Evolutionary conservation across 495 filamentous ascomycete genomes (phyloP), one percentile per base, ranked within the genome.

Genomic region (Filosporella fistucella): DNA sequence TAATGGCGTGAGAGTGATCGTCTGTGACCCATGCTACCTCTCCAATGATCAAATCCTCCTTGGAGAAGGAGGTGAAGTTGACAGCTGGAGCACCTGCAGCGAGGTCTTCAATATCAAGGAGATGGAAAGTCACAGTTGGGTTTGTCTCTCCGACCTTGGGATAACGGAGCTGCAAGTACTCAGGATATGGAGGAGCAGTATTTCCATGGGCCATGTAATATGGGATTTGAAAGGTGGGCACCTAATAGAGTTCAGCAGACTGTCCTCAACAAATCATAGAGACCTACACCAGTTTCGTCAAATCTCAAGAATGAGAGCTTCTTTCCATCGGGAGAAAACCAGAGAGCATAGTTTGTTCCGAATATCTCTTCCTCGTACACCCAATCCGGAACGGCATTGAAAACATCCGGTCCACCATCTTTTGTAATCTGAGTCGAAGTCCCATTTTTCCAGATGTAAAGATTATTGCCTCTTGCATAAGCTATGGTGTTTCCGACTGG

Each of bases 281-380:
- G 4, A 14, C 41, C 30, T 37, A 75, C 77, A 8, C 75, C 77
- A 1, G 74, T 78, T 59, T 82, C 78, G 48, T 81, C 71, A 60
- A 80, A 76, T 49, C 66, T 69, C 43, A 82, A 65, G 42, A 70
- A 82, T 7, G 76, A 76, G 26, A 81, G 65, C 28, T 72, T 69
- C 50, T 76, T 55, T 16, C 72, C 76, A 44, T 82, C 77, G 11
- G 76, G 76, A 1, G 75, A 78, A 48, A 72, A 81, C 78, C 78
- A 81, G 3, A 79, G 63, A 1, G 70, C 63, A 16, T 64, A 66
- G n/a, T 64, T 63, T 48, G 61, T 63, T 21, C 69, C 64, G 36
- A 77, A 71, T 28, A 82, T 75, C 56, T 81, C 78, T 49, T 82
- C 78, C 46, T 81, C 77, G 52, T 82, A 81, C 4, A 82, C 77